phyloP scores from a whole-genome alignment of 2,329 filamentous ascomycete genomes.

The Neonectria ditissima region DNA sequence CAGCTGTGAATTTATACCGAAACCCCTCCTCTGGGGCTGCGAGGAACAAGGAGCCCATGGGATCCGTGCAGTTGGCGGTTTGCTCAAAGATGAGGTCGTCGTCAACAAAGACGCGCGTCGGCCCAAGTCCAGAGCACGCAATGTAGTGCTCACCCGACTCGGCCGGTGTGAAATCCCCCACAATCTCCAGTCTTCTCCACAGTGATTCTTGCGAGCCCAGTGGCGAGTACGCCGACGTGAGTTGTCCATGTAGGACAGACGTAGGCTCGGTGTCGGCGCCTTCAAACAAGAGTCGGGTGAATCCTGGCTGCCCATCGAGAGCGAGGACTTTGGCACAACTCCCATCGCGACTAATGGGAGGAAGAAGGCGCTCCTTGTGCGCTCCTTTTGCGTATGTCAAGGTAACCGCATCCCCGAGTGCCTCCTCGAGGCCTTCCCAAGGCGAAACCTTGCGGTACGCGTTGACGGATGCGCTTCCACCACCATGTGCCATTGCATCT shows the following conservation, averaged over 20 bases:
- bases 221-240: slow-evolving; percentile 39
- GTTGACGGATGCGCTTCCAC: slow-evolving; percentile 48
- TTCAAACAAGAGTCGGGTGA: slow-evolving; percentile 44
- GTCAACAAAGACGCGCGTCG: slow-evolving; percentile 42
- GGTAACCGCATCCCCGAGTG: slow-evolving; percentile 34
- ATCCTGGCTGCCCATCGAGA: slow-evolving; percentile 46
- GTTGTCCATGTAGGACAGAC: slow-evolving; percentile 33
- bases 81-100: slow-evolving; percentile 46
- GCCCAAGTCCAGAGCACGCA: slow-evolving; percentile 45
- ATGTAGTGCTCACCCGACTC: slow-evolving; percentile 47
- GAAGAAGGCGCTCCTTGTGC: slow-evolving; percentile 36
- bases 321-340: slow-evolving; percentile 37
- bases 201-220: slow-evolving; percentile 42
- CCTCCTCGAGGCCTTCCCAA: slow-evolving; percentile 46
- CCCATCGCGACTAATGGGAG: slow-evolving; percentile 29
- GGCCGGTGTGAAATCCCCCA: slow-evolving; percentile 45
- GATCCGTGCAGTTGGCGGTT: slow-evolving; percentile 41
- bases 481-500: slow-evolving; percentile 46
- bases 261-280: slow-evolving; percentile 33
- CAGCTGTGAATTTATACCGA: slow-evolving; percentile 37
- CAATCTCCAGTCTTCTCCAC: slow-evolving; percentile 42
- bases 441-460: slow-evolving; percentile 49
- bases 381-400: slow-evolving; percentile 42
- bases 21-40: slow-evolving; percentile 44
- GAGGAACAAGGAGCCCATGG: slow-evolving; percentile 47